Conservation (phyloP, 371 early-diverging fungal genomes). For the Haplosporangium sp. region DNA sequence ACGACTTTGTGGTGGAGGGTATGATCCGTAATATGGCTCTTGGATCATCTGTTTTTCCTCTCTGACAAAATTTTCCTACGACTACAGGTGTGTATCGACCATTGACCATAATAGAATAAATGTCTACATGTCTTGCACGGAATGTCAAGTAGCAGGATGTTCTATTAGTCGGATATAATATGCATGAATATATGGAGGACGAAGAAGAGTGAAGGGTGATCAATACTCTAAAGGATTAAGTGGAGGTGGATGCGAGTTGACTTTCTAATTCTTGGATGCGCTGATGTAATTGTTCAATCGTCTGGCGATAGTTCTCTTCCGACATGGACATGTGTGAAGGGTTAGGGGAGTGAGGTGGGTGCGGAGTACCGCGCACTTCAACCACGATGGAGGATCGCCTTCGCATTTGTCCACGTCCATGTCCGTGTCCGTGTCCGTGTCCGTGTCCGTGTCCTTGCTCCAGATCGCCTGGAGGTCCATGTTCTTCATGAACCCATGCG, state of each 20-base stretch:
- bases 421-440: conserved; percentile 8
- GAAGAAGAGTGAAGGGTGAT: not conserved
- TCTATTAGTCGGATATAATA: not conserved
- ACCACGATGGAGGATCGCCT: conserved; percentile 13
- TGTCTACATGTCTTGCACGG: not conserved
- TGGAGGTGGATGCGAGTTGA: conserved; percentile 15
- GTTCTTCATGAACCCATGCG: conserved; percentile 10
- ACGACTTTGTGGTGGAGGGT: conserved; percentile 31
- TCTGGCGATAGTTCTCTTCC: conserved; percentile 19
- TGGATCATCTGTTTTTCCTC: conserved; percentile 20
- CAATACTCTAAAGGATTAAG: not conserved
- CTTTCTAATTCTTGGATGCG: conserved; percentile 43
- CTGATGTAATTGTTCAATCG: conserved; percentile 26
- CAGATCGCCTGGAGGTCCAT: conserved; percentile 1
- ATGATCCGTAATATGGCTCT: conserved; percentile 39
- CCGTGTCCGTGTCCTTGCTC: conserved; percentile 1
- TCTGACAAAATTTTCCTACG: not conserved
- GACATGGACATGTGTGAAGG: not conserved
- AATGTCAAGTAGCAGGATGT: not conserved
- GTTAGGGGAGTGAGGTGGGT: not conserved
- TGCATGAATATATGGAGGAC: not conserved
- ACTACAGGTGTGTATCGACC: not conserved
- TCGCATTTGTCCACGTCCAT: not conserved
- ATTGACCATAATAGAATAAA: not conserved
- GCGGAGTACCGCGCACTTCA: conserved; percentile 18